phyloP scores from a whole-genome alignment of 2,329 filamentous ascomycete genomes.

The Endocalyx cinctus region DNA sequence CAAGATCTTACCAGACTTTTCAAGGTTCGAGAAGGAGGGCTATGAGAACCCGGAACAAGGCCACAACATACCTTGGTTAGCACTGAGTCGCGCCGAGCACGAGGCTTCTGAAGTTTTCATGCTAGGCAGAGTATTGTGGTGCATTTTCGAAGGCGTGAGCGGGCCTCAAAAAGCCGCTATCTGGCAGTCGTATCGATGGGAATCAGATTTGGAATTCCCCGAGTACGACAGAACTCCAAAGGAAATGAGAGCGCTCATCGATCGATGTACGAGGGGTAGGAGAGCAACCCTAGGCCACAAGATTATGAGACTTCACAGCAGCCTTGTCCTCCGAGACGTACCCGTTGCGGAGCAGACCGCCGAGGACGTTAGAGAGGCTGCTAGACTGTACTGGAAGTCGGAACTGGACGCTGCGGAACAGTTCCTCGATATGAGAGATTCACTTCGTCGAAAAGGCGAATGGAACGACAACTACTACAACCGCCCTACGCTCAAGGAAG shows the following conservation, averaged over 20 bases:
- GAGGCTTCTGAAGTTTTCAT: constrained; percentile 59
- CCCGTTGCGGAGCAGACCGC: constrained; percentile 29
- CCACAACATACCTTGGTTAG: constrained; percentile 55
- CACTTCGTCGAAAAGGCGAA: constrained; percentile 30
- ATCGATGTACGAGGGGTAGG: constrained; percentile 47
- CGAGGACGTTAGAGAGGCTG: constrained; percentile 27
- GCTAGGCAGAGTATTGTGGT: constrained; percentile 58
- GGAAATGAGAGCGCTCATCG: constrained; percentile 42
- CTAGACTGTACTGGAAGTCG: constrained; percentile 42
- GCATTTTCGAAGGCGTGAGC: constrained; percentile 56
- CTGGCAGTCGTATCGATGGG: constrained; percentile 56
- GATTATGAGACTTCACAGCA: constrained; percentile 41
- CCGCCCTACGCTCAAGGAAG: constrained; percentile 42
- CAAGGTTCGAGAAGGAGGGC: constrained; percentile 34
- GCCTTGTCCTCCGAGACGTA: constrained; percentile 37
- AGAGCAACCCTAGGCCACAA: constrained; percentile 38
- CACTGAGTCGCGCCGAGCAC: constrained; percentile 45
- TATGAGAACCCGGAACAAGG: constrained; percentile 44
- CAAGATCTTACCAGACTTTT: constrained; percentile 43
- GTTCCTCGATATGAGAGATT: constrained; percentile 39
- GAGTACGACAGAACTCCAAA: constrained; percentile 43
- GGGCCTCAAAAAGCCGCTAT: constrained; percentile 52
- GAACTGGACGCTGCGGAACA: constrained; percentile 44
- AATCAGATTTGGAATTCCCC: constrained; percentile 54
- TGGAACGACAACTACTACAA: constrained; percentile 49